phyloP scores from a whole-genome alignment of 768 basidiomycete genomes.

The Tremella mesenterica region DNA sequence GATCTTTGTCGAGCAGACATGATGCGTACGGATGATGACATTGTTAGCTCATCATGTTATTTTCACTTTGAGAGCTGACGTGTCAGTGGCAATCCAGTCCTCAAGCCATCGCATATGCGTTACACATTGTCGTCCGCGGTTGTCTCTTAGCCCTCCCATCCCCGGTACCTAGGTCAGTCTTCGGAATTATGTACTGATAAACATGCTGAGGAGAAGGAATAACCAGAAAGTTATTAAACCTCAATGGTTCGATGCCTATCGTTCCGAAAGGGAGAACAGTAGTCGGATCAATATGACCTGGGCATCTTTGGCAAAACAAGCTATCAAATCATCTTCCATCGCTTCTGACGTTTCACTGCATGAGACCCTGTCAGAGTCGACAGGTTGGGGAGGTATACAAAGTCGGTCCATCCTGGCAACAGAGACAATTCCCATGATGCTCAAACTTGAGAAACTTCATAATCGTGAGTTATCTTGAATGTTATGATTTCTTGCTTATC shows the following conservation, averaged over 20 bases:
- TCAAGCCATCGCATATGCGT: conserved; percentile 55
- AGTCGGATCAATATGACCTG: conserved; percentile 22
- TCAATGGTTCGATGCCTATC: conserved; percentile 53
- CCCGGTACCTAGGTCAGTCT: conserved; percentile 60
- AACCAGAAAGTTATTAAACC: conserved; percentile 79
- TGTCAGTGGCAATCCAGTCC: conserved; percentile 42
- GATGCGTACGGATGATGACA: conserved; percentile 44
- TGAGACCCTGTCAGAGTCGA: neutral
- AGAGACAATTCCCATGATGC: conserved; percentile 39
- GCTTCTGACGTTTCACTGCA: conserved; percentile 5
- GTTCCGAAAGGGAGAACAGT: conserved; percentile 22
- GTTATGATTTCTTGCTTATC: neutral
- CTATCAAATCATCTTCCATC: conserved; percentile 3
- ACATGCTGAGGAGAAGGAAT: conserved; percentile 3
- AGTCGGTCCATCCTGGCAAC: conserved; percentile 21
- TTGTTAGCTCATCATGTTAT: conserved; percentile 24
- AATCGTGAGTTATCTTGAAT: conserved; percentile 8
- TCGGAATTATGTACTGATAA: neutral
- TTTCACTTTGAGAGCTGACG: conserved; percentile 5
- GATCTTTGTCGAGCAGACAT: conserved; percentile 38
- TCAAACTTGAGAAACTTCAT: conserved; percentile 19
- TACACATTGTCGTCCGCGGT: conserved; percentile 71
- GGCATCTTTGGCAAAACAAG: conserved; percentile 26
- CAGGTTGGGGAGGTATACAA: conserved; percentile 30
- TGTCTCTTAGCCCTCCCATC: conserved; percentile 78